Conservation (phyloP, 2,329 filamentous ascomycete genomes). For the Verticillium longisporum region DNA sequence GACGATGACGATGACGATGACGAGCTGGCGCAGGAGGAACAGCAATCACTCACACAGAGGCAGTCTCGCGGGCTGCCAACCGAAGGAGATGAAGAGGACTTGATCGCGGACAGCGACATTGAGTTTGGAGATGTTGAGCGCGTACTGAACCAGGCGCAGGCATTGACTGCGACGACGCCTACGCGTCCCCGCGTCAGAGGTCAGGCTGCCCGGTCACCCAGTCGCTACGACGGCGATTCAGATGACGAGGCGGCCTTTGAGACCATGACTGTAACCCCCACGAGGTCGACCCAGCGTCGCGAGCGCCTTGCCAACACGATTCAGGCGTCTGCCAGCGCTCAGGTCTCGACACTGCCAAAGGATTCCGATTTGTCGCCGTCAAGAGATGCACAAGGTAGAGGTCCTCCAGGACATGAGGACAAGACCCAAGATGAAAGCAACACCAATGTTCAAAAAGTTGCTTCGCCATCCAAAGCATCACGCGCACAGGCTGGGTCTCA, state of each 20-base stretch:
- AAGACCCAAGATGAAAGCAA: neutral
- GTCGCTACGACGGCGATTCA: constrained; percentile 8
- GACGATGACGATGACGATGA: neutral
- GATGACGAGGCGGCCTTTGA: constrained; percentile 23
- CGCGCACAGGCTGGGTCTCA: neutral
- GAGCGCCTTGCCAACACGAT: constrained; percentile 3
- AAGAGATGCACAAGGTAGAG: constrained; percentile 3
- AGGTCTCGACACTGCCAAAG: neutral
- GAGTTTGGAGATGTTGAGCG: constrained; percentile 4
- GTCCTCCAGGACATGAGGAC: neutral
- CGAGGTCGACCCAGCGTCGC: constrained; percentile 6
- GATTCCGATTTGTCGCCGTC: neutral
- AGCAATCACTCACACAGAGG: neutral
- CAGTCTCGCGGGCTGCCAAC: neutral
- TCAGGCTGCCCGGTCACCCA: neutral
- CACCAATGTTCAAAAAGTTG: neutral
- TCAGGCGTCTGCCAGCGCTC: constrained; percentile 2
- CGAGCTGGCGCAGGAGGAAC: neutral
- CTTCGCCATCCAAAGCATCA: neutral
- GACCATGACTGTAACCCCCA: constrained; percentile 19
- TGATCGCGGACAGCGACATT: constrained; percentile 8
- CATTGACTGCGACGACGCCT: neutral
- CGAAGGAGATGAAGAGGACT: constrained; percentile 1
- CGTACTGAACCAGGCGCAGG: neutral
- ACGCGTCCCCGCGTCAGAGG: neutral